Evolutionary conservation across 495 filamentous ascomycete species (phyloP), one percentile per base, ranked within the genome.

Genomic region (Lophiotrema nucula): DNA sequence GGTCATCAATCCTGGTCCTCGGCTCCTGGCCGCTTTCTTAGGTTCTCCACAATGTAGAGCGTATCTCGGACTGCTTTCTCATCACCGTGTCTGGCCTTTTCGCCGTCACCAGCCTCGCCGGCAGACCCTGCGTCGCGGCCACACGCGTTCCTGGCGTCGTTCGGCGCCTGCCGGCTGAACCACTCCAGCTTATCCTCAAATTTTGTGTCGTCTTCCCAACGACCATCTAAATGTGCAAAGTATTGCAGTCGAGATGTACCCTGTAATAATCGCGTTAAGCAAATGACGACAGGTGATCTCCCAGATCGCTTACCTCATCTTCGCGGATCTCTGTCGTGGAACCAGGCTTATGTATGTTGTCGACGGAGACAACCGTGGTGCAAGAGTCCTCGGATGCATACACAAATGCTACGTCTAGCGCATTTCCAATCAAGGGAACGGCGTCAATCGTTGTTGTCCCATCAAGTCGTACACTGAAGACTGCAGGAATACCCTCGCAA

Each of bases 41-140:
- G 74, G 54, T 83, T 85, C 45, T 83, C 86, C 44, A 90, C 72
- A 2, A 76, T 76, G 71, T 96, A 96, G 49, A 96, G 58, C 0
- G 84, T 70, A 43, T 83, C 81, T 12, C 78, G 73, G 22, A 86
- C 56, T 35, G 78, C 71, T 33, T 75, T 69, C 28, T 51, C 67
- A 15, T 73, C 64, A n/a, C 50, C 56, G 19, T n/a, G 19, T 22
- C 39, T 43, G 10, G 25, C 8, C 15, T 8, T 31, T n/a, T n/a
- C n/a, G n/a, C 6, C 13, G 1, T 28, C 35, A 18, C 43, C 31
- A 23, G 43, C 42, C 35, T 43, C 22, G 45, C 51, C 35, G 38
- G 38, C 38, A 38, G 46, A 39, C 23, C 25, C 25, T 28, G 1
- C 45, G 28, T 31, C 38, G 4, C 13, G 22, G 12, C 31, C 25